Conservation (phyloP, 2,329 filamentous ascomycete species). For the Aspergillus glaucus region DNA sequence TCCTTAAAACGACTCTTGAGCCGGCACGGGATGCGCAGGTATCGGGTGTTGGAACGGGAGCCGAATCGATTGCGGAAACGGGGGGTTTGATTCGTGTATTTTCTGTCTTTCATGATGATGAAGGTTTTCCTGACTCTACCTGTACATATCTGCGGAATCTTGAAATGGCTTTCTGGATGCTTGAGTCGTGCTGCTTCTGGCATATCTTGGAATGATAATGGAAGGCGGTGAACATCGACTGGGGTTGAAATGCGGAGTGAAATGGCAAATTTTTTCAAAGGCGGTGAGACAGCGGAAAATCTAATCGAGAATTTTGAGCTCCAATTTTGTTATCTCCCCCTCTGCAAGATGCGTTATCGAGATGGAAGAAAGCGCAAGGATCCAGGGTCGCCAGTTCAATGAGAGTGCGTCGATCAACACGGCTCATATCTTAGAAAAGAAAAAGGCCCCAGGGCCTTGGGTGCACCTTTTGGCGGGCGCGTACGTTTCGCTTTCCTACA, state of each 20-base stretch:
- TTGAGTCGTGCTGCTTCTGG: too few relatives aligned
- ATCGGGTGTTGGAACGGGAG: slow-evolving; percentile 26
- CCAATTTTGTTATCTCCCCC: not conserved
- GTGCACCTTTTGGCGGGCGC: slow-evolving; percentile 1
- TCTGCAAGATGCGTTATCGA: not conserved
- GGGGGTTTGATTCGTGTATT: not conserved
- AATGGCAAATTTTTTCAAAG: not conserved
- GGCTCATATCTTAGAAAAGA: not conserved
- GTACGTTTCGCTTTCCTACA: not conserved
- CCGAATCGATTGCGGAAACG: slow-evolving; percentile 26
- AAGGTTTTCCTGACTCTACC: not conserved
- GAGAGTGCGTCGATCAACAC: not conserved
- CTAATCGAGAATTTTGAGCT: not conserved
- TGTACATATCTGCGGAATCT: not conserved
- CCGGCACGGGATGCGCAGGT: slow-evolving; percentile 21
- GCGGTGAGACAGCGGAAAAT: not conserved
- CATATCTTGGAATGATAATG: too few relatives aligned
- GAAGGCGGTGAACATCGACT: too few relatives aligned
- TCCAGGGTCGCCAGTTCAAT: not conserved
- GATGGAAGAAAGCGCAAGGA: not conserved
- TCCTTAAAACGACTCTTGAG: slow-evolving; percentile 22
- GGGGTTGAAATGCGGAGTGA: too few relatives aligned
- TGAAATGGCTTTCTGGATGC: too few relatives aligned
- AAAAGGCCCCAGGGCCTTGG: not conserved
- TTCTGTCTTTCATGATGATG: not conserved